Evolutionary conservation across 306 rosid genomes (phyloP).

Genomic region (Adenanthera pavonina): DNA sequence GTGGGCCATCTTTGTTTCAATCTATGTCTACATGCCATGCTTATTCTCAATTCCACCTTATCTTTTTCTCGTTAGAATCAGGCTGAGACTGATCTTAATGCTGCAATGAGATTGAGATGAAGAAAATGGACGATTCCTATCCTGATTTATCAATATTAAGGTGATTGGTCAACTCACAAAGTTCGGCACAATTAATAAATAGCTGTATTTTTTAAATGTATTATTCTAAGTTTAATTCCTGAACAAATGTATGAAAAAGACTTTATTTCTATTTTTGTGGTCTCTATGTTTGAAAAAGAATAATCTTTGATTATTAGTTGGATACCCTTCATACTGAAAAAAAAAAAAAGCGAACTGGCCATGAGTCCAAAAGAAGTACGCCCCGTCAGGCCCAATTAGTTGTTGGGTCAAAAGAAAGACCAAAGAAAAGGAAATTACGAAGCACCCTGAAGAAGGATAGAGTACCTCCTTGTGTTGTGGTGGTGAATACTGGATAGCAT

Average conservation of each 20-base stretch:
- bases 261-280: too few species aligned
- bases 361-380: background rate
- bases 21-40: background rate
- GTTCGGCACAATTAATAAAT: too few species aligned
- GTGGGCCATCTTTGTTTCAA: slow-evolving; percentile 41
- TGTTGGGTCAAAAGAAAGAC: background rate
- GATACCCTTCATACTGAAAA: too few species aligned
- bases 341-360: background rate
- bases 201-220: too few species aligned
- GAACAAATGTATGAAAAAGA: too few species aligned
- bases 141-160: too few species aligned
- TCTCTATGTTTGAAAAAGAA: too few species aligned
- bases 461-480: slow-evolving; percentile 62
- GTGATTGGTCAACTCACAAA: too few species aligned
- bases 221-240: too few species aligned
- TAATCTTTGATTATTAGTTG: too few species aligned
- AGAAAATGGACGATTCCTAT: too few species aligned
- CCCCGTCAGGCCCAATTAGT: background rate
- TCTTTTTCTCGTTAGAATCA: background rate
- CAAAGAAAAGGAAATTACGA: slow-evolving; percentile 46
- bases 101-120: background rate
- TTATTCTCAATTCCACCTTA: slow-evolving; percentile 16
- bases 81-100: too few species aligned
- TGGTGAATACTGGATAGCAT: slow-evolving; percentile 13
- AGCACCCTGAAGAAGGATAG: slow-evolving; percentile 56